Evolutionary conservation across 2,329 filamentous ascomycete species (phyloP), one percentile per base, ranked within the genome.

Genomic region (Monilinia fructigena): DNA sequence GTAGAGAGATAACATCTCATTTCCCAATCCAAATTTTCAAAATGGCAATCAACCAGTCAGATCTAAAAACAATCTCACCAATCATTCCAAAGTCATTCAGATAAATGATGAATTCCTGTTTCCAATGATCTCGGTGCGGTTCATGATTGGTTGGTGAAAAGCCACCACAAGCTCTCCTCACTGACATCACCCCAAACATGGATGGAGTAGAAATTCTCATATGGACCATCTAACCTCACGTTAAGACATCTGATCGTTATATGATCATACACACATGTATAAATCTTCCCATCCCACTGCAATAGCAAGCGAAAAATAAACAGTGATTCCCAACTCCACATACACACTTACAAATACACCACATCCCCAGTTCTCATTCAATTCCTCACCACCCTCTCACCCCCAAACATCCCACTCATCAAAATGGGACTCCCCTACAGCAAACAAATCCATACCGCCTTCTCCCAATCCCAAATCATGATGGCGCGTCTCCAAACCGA

Each of bases 401-500:
- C n/a, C 6, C 4, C 20, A 48, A 8, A 48, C 8, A 6, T 20
- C 23, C 14, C 55, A 20, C 6, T 8, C 8, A 23, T 6, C 55
- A 59, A 35, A 48, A 59, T 59, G 56, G 42, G 56, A n/a, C 28
- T 59, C 1, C 56, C 56, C 0, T 59, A 59, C 28, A 59, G 56
- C 42, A 59, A 59, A 47, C 56, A 59, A 16, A 59, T 59, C 12
- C 56, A 47, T 1, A 10, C 26, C 42, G 56, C 56, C 12, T 48
- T 59, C 28, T 20, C 28, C 1, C 56, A 59, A n/a, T 59, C 56
- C 11, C 56, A 59, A 48, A 59, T 47, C 28, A 48, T 59, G 42
- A 59, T 59, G 28, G 14, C 11, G 11, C 18, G 42, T 4, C 26
- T 48, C 5, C 56, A 59, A 48, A 35, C 26, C 3, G 42, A 59